Conservation (phyloP, 345 rosid species). For the Eucalyptus dawsonii region DNA sequence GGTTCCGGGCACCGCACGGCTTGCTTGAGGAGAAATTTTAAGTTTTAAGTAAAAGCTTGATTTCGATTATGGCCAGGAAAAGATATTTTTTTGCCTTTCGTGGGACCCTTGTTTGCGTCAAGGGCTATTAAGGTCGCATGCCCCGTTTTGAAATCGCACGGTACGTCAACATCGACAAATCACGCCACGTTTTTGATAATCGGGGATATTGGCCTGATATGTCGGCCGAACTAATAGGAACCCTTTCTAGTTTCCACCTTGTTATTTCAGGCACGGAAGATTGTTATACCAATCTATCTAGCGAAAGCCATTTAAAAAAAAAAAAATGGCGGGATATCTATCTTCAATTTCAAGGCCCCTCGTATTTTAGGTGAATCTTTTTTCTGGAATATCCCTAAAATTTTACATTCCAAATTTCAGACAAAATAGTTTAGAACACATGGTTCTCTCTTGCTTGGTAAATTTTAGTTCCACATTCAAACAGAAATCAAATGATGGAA, state of each 20-base stretch:
- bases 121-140: not conserved
- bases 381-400: too few species aligned
- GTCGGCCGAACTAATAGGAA: too few species aligned
- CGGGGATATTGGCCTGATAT: too few species aligned
- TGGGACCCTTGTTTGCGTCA: not conserved
- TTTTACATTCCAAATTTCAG: too few species aligned
- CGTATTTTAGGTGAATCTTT: too few species aligned
- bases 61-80: not conserved
- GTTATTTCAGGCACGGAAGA: too few species aligned
- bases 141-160: not conserved
- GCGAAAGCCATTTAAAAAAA: too few species aligned
- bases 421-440: accelerated
- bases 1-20: not conserved
- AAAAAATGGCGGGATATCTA: too few species aligned
- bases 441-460: not conserved
- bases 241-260: too few species aligned
- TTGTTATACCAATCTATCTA: too few species aligned
- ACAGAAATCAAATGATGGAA: not conserved
- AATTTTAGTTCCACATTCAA: not conserved
- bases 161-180: not conserved
- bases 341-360: too few species aligned
- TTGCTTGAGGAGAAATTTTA: not conserved
- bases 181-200: not conserved
- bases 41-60: not conserved
- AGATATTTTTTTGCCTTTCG: not conserved